phyloP scores from a whole-genome alignment of 148 eudicot species.

The Cornus controversa region DNA sequence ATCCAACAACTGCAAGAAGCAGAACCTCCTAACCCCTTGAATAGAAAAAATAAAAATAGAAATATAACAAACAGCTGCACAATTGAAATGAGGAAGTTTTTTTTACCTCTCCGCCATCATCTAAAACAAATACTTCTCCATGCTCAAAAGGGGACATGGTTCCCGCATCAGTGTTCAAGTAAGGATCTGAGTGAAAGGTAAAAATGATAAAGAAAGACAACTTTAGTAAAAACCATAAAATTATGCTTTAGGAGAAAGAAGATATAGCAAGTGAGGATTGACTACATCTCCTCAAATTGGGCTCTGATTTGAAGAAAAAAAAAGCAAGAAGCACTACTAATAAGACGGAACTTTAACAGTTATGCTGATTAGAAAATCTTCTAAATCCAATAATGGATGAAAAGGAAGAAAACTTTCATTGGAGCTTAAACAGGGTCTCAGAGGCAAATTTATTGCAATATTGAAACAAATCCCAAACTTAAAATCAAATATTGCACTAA shows the following conservation, averaged over 20 bases:
- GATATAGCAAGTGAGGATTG: neutral
- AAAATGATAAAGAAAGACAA: neutral
- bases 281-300: neutral
- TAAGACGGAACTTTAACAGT: neutral
- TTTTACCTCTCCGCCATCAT: slow-evolving; percentile 96
- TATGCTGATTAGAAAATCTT: neutral
- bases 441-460: neutral
- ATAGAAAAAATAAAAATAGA: neutral
- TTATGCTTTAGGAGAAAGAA: neutral
- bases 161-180: slow-evolving; percentile 94
- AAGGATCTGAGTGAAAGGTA: slow-evolving; percentile 61
- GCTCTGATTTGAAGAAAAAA: neutral
- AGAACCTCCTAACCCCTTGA: neutral
- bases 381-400: neutral
- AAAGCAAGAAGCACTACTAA: neutral
- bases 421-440: neutral
- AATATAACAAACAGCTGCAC: no score
- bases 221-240: no score
- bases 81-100: neutral
- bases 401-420: neutral
- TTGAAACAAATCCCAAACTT: neutral
- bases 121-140: slow-evolving; percentile 91
- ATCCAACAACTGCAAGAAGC: neutral
- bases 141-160: slow-evolving; percentile 99
- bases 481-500: neutral